Base-by-base conservation (phyloP, 208 protist species). In the Porcisia deanei region DNA sequence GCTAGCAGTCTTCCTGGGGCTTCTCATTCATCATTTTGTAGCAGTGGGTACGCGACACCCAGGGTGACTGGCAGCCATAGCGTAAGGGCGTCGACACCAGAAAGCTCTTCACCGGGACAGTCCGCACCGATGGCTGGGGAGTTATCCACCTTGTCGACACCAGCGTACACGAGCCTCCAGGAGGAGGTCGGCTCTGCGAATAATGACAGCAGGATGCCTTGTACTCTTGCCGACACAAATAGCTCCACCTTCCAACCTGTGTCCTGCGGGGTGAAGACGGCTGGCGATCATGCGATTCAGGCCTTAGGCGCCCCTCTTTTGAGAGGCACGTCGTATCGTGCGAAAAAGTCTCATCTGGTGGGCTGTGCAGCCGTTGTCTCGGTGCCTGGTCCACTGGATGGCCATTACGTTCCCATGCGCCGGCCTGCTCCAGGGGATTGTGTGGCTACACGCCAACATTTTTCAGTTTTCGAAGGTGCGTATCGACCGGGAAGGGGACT, bases 301-400 rank as follows among this genome's bases (percentile, higher is more conserved):
- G 34, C 43, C 8, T 55, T 59, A 25, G 22, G 16, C 22, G 18
- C 45, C 5, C n/a, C 60, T 47, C 47, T 49, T 0, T 7, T 2
- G 20, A 57, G 3, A 4, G 14, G 39, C 0, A 77, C 78, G 22
- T 37, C 55, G 30, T 75, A 73, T 47, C 70, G 82, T 9, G 82
- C 82, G 1, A 52, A 66, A 49, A 54, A 55, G 18, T 65, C 78
- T 3, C 82, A 85, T 68, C 77, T 85, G 30, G 64, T 67, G 47
- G 82, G 82, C 39, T 73, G 57, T 37, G 82, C 77, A 4, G 82
- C 82, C 7, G 30, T 79, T 39, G 82, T 85, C 3, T 57, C 61
- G 9, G 60, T 67, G 37, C 58, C 68, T 7, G 77, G 64, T 0
- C 74, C 69, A 54, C 47, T 74, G 53, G 77, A 82, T 34, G 53